Conservation (phyloP, 2,329 filamentous ascomycete genomes). For the Fusarium foetens region DNA sequence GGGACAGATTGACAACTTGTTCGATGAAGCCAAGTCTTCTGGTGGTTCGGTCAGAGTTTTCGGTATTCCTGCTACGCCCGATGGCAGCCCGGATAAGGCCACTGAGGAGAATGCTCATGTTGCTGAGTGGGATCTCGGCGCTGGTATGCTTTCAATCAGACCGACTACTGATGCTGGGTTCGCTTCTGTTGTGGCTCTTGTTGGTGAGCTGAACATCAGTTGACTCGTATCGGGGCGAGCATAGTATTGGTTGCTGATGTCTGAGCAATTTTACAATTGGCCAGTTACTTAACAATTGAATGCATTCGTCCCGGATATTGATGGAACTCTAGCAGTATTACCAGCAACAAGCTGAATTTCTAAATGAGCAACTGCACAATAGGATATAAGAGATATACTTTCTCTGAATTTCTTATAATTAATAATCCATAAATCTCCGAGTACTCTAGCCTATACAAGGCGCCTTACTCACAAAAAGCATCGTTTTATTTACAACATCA, state of each 20-base stretch:
- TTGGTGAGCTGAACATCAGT: constrained; percentile 28
- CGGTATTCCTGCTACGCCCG: constrained; percentile 31
- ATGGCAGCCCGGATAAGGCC: constrained; percentile 23
- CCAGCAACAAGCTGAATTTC: not conserved
- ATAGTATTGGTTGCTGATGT: not conserved
- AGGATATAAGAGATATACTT: not conserved
- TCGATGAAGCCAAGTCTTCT: constrained; percentile 12
- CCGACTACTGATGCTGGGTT: constrained; percentile 30
- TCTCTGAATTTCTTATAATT: not conserved
- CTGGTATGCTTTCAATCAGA: constrained; percentile 9
- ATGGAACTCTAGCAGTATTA: not conserved
- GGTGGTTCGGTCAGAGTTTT: constrained; percentile 28
- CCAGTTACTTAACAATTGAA: not conserved
- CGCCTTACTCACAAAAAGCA: not conserved
- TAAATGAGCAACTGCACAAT: not conserved
- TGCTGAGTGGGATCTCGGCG: constrained; percentile 27
- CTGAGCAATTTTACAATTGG: not conserved
- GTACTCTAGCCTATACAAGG: not conserved
- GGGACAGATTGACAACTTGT: constrained; percentile 11
- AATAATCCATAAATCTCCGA: no score
- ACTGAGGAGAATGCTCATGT: constrained; percentile 31
- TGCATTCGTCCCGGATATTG: not conserved
- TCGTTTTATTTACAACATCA: not conserved
- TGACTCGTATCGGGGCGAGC: constrained; percentile 1
- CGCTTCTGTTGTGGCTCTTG: constrained; percentile 33